A percentile compares a stretch with the other conserved stretches of the same genome.
phyloP scores from a whole-genome alignment of 2,329 filamentous ascomycete species.

The Aspergillus pseudoviridinutans region DNA sequence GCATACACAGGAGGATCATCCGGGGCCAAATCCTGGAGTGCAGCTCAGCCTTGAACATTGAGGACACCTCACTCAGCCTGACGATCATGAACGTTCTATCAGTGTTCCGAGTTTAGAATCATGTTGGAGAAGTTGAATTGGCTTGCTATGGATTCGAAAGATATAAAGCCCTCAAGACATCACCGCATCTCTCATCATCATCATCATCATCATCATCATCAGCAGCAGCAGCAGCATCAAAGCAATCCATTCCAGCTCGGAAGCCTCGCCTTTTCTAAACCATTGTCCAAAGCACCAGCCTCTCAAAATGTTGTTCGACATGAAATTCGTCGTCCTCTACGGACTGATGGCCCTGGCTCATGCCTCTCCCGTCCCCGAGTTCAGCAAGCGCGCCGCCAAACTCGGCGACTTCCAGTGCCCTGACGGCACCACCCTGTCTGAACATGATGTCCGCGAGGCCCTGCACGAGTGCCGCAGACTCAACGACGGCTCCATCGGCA shows the following conservation, averaged over 20 bases:
- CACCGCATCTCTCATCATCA: neutral
- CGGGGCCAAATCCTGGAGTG: conserved; percentile 1
- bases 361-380: conserved; percentile 7
- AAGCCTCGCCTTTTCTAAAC: neutral
- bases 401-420: conserved; percentile 10
- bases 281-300: neutral
- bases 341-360: conserved; percentile 5
- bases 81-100: neutral
- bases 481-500: conserved; percentile 5
- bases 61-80: neutral
- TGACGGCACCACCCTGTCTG: conserved; percentile 6
- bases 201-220: neutral
- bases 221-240: neutral
- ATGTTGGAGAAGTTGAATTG: neutral
- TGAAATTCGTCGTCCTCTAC: conserved; percentile 10
- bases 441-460: conserved; percentile 7
- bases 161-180: neutral
- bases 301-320: conserved; percentile 8
- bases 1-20: neutral
- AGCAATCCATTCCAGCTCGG: neutral
- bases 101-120: neutral
- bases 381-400: conserved; percentile 10
- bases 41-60: neutral
- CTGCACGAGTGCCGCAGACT: conserved; percentile 5
- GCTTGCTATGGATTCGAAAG: neutral